Conservation (phyloP, 805 yeast genomes). For the Metschnikowia santaceciliae region DNA sequence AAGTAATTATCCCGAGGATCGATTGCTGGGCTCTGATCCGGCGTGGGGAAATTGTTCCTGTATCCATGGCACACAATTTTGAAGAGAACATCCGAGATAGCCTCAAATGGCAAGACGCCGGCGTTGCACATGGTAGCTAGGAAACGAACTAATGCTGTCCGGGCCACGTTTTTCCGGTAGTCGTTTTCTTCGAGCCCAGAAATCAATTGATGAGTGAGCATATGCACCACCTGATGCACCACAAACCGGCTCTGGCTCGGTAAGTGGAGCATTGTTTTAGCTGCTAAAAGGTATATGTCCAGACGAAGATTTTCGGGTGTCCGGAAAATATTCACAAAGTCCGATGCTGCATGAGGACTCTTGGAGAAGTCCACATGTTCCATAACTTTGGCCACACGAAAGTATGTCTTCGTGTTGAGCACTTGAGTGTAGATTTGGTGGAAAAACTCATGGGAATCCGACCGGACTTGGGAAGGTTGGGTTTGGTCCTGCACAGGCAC, state of each 20-base stretch:
- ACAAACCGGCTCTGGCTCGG: slow-evolving; percentile 36
- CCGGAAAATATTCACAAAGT: slow-evolving; percentile 42
- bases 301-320: slow-evolving; percentile 60
- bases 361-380: slow-evolving; percentile 45
- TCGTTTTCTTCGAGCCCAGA: slow-evolving; percentile 64
- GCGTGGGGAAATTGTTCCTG: slow-evolving; percentile 50
- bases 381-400: slow-evolving; percentile 4
- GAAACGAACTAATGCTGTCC: slow-evolving; percentile 60
- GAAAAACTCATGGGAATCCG: slow-evolving; percentile 12
- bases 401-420: slow-evolving; percentile 2
- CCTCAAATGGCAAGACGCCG: slow-evolving; percentile 42
- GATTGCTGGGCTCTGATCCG: slow-evolving; percentile 43
- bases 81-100: slow-evolving; percentile 50
- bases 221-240: slow-evolving; percentile 51
- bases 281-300: slow-evolving; percentile 49
- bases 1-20: slow-evolving; percentile 71
- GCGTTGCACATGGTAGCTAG: slow-evolving; percentile 54
- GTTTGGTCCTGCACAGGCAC: slow-evolving; percentile 1
- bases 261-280: slow-evolving; percentile 38
- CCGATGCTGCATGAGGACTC: slow-evolving; percentile 28
- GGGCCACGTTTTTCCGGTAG: slow-evolving; percentile 52
- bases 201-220: slow-evolving; percentile 57
- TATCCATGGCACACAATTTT: slow-evolving; percentile 64
- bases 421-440: slow-evolving; percentile 12
- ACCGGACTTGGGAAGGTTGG: not conserved